Evolutionary conservation across 306 rosid genomes (phyloP).

Genomic region (Glycine soja): DNA sequence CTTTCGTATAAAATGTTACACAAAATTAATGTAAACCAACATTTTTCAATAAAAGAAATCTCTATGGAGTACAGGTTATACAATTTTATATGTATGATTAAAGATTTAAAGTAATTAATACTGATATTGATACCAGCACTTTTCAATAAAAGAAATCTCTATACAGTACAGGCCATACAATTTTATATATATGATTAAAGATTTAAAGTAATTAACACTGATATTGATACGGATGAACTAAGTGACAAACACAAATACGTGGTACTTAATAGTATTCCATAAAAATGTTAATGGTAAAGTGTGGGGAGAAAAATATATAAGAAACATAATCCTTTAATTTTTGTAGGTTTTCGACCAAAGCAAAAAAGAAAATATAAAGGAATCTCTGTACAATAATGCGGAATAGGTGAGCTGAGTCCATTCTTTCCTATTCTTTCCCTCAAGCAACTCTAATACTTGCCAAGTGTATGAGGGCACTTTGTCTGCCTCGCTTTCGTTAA

Average conservation of each 20-base stretch:
- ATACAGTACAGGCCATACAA: no score
- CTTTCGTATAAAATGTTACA: background rate
- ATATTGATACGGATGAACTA: background rate
- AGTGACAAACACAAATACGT: background rate
- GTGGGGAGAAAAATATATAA: background rate
- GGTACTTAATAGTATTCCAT: slow-evolving; percentile 1
- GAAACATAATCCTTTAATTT: slow-evolving; percentile 1
- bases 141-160: no score
- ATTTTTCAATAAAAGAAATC: background rate
- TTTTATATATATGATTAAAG: no score
- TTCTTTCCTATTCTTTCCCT: slow-evolving; percentile 18
- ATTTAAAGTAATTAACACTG: no score
- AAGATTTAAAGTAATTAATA: no score
- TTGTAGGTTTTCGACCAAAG: slow-evolving; percentile 42
- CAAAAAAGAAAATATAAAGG: slow-evolving; percentile 25
- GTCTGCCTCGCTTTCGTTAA: slow-evolving; percentile 33
- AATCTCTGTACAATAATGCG: slow-evolving; percentile 38
- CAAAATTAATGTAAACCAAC: background rate
- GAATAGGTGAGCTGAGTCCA: slow-evolving; percentile 33
- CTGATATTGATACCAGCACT: no score
- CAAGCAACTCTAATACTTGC: slow-evolving; percentile 7
- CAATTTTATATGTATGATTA: no score
- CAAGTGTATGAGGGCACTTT: slow-evolving; percentile 10
- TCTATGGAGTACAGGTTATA: background rate
- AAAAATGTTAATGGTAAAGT: slow-evolving; percentile 19